Conservation (phyloP, 495 filamentous ascomycete genomes). For the Hyaloscypha variabilis region DNA sequence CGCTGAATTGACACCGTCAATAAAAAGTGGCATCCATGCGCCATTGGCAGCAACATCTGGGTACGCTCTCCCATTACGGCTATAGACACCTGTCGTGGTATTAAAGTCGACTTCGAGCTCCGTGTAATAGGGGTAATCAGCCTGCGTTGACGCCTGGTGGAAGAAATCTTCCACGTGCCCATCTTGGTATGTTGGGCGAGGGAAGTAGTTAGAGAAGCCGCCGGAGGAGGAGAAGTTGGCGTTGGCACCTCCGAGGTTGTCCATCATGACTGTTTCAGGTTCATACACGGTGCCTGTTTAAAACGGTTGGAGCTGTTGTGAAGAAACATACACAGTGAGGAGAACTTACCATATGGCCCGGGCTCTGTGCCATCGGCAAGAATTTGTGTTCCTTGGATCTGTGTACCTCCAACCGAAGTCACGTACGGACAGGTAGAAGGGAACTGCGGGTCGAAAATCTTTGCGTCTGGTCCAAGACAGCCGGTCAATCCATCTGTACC, state of each 20-base stretch:
- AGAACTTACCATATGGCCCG: too few species aligned
- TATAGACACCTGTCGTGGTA: constrained; percentile 38
- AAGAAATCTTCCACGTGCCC: constrained; percentile 31
- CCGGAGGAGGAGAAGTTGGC: constrained; percentile 40
- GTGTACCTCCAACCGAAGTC: constrained; percentile 46
- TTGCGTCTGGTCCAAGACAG: constrained; percentile 11
- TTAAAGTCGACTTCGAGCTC: constrained; percentile 33
- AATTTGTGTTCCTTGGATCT: constrained; percentile 35
- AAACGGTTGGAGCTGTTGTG: too few species aligned
- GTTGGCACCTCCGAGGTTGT: constrained; percentile 16
- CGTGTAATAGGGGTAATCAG: constrained; percentile 31
- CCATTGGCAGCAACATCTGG: constrained; percentile 40
- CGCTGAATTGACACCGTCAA: constrained; percentile 26
- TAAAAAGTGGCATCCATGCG: constrained; percentile 30
- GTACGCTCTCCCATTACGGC: constrained; percentile 42
- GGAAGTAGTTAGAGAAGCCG: constrained; percentile 50
- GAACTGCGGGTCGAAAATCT: constrained; percentile 39
- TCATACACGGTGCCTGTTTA: constrained; percentile 35
- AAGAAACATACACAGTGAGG: too few species aligned
- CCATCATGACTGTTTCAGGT: constrained; percentile 37
- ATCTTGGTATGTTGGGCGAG: constrained; percentile 42
- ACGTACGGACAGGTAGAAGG: constrained; percentile 49
- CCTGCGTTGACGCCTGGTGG: constrained; percentile 35
- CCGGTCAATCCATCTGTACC: background rate
- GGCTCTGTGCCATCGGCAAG: too few species aligned